Base-by-base conservation (phyloP, 163 green algal species). In the Scenedesmus sp. region DNA sequence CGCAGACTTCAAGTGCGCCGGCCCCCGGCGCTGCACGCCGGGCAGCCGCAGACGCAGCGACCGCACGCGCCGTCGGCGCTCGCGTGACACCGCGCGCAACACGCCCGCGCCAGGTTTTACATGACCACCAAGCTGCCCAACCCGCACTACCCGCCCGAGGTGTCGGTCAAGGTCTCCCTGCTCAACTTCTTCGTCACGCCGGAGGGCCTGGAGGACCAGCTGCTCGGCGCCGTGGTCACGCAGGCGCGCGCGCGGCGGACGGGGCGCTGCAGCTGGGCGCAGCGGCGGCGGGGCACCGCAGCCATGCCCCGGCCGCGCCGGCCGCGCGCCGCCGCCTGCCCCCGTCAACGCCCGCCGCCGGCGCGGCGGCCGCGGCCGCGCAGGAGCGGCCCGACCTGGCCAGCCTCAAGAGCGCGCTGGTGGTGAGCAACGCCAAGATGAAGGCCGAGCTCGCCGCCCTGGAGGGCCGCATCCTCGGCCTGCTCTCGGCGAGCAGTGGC, bases 71-170 rank as follows among this genome's bases (percentile, higher is more conserved):
- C 13, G n/a, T n/a, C n/a, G n/a, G n/a, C n/a, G n/a, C n/a, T n/a
- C n/a, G n/a, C n/a, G n/a, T n/a, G n/a, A n/a, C 39, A 10, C 39
- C 13, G 13, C 31, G 36, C 34, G 33, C 28, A 1, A 28, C 4
- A 31, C 20, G 33, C 33, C 33, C 20, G 29, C 45, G 58, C 58
- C 78, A 82, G 87, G 24, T 94, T 96, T 76, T 95, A 92, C 84
- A 94, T 96, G 79, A 96, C 91, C 56, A 96, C 91, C 62, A 95
- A 94, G 67, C 77, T 93, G 45, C 85, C 86, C 63, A 94, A 94
- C 86, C 91, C 91, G 6, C 91, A 94, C 60, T 96, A 95, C 73
- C 58, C 91, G 34, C 91, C 91, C 20, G 91, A 96, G 86, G 86
- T 95, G 28, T 85, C 72, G 17, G 91, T 95, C 58, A 96, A 96